These are phyloP conservation scores for Tetrapisispora iriomotensis DNA, from an alignment of 805 yeast species.

Conservation along the genomic window DNA sequence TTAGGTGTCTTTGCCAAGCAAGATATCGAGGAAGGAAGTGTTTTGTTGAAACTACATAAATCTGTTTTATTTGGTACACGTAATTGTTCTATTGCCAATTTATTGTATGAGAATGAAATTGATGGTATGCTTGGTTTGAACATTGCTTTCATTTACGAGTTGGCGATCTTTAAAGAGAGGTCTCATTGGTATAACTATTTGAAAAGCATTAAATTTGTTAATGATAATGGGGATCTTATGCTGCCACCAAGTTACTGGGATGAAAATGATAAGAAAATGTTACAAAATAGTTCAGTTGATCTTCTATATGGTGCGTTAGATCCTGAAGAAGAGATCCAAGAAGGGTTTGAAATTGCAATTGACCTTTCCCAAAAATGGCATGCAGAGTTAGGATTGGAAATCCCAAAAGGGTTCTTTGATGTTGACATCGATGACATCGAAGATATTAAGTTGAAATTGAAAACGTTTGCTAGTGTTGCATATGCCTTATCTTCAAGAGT, in stretches of 20 bases:
- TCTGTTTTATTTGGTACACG: conserved; percentile 45
- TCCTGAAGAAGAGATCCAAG: conserved; percentile 30
- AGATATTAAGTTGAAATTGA: conserved; percentile 25
- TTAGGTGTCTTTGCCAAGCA: conserved; percentile 58
- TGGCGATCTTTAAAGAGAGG: conserved; percentile 35
- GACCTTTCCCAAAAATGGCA: conserved; percentile 30
- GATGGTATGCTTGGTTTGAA: conserved; percentile 61
- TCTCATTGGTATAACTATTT: conserved; percentile 81
- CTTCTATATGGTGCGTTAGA: conserved; percentile 39
- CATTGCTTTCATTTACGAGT: conserved; percentile 64
- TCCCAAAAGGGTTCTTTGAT: conserved; percentile 26
- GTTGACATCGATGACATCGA: conserved; percentile 18
- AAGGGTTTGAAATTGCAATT: conserved; percentile 31
- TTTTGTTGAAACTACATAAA: conserved; percentile 55
- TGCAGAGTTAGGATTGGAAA: conserved; percentile 14
- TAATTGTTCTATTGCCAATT: conserved; percentile 54
- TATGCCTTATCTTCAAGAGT: conserved; percentile 67
- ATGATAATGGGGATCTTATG: conserved; percentile 26
- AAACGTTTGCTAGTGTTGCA: conserved; percentile 46
- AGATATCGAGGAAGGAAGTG: conserved; percentile 31
- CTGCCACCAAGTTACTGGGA: conserved; percentile 64
- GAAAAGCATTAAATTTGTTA: conserved; percentile 36
- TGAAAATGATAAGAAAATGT: conserved; percentile 34
- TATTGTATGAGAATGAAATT: conserved; percentile 49
- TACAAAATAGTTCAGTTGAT: conserved; percentile 53